Evolutionary conservation across 495 filamentous ascomycete genomes (phyloP), one percentile per base, ranked within the genome.

Genomic region (Hypoxylon cercidicola): DNA sequence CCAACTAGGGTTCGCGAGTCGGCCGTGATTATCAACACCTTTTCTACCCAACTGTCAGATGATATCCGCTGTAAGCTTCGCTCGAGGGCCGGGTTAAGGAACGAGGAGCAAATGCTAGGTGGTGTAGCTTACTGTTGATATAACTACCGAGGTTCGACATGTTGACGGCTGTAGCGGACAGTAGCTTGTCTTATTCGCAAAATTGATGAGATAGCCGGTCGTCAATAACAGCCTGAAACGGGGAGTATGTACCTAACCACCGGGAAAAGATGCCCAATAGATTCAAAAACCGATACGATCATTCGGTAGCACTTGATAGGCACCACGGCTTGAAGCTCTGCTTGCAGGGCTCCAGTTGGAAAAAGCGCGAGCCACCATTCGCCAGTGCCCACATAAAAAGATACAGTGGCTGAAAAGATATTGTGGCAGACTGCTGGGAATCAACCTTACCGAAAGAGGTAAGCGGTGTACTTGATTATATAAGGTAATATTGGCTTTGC

Each of bases 1-100:
- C 95, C 95, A 53, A 90, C 86, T 37, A 98, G 82, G 13, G 88
- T 96, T 66, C 95, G 91, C 51, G 94, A 95, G 77, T 98, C 96
- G 61, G 90, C 89, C 43, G 95, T 99, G 68, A 99, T 81, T 69
- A 99, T 88, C 48, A 92, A 83, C 50, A 99, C 92, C 74, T 90
- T 94, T 74, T 97, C 95, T 98, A 73, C 41, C 49, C 15, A 16
- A 56, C 64, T 69, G 64, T 74, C 60, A 77, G 77, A 72, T 52
- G 4, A 30, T 19, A 59, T 25, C 23, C 32, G 50, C 39, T 51
- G 49, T 51, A 63, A 59, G 62, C 64, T 56, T 48, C 44, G 51
- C 30, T 47, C 34, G n/a, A 44, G 44, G 35, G n/a, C 18, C 23
- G 55, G 46, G 28, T 19, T 48, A 21, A 16, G 28, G 15, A 18